Base-by-base conservation (phyloP, 306 rosid genomes). In the Cicer yamashitae region DNA sequence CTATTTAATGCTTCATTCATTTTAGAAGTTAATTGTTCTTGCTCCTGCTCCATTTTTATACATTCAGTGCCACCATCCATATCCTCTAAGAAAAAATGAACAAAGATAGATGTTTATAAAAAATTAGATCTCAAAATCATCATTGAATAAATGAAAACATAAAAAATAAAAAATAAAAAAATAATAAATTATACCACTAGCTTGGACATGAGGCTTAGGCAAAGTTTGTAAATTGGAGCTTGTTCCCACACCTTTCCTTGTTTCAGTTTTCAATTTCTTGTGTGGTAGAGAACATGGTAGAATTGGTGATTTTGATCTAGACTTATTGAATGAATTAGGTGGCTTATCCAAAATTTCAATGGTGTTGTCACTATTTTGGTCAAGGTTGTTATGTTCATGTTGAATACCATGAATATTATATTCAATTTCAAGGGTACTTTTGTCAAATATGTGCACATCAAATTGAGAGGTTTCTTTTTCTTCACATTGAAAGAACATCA, bases 211-310 rank as follows among this genome's bases (percentile, higher is more conserved):
- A 68, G 10, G 1, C n/a, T 17, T 54, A 11, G 61, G 70, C 30
- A 68, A 1, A 7, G 45, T 46, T 30, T 56, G 41, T 22, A 17
- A 8, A 58, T 59, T 58, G 20, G 60, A 25, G 81, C 63, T 58
- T 68, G 37, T 45, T 67, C 38, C 59, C 34, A 44, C 51, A 54
- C 13, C 75, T 53, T 39, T 22, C 17, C 9, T 15, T 6, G 3
- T 37, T 20, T 53, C 7, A 40, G 60, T 14, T 67, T 41, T 57
- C 68, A 67, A 7, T 56, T n/a, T 77, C 58, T 56, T 67, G 5
- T 0, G 22, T 45, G 41, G 51, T 10, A 11, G 40, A 56, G 81
- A 20, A 56, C 4, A 15, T 8, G 41, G 30, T 22, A 22, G 6
- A 9, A 67, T 44, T 66, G 38, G 57, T 40, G 74, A 10, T 44